A percentile compares a stretch with the other conserved stretches of the same genome.
Evolutionary conservation across 2,329 filamentous ascomycete species (phyloP).

Genomic region (Alternaria sp.): DNA sequence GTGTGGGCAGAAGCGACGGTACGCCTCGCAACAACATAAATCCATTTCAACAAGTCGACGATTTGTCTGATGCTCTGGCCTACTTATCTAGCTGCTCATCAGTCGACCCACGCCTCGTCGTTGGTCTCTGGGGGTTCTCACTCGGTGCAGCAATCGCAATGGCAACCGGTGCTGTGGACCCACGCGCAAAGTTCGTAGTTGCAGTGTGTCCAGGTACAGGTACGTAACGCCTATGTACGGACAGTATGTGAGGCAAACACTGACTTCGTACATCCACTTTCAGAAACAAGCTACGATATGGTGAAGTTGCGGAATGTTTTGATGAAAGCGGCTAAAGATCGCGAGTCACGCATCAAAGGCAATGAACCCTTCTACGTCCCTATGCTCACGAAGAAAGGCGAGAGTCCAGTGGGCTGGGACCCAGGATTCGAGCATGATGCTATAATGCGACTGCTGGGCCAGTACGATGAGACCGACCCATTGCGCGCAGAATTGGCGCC

Average conservation of each 20-base stretch:
- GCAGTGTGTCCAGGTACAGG: conserved; percentile 32
- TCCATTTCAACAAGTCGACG: conserved; percentile 45
- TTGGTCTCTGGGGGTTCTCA: conserved; percentile 53
- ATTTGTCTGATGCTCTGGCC: conserved; percentile 51
- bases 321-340: conserved; percentile 14
- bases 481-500: not conserved
- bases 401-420: conserved; percentile 10
- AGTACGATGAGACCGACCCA: not conserved
- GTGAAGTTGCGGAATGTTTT: conserved; percentile 11
- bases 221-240: not conserved
- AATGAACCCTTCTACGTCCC: conserved; percentile 9
- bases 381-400: conserved; percentile 13
- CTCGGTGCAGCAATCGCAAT: conserved; percentile 40
- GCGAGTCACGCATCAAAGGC: conserved; percentile 11
- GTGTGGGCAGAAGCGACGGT: conserved; percentile 52
- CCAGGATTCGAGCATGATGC: not conserved
- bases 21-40: conserved; percentile 52
- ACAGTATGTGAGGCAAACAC: no score
- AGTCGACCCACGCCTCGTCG: conserved; percentile 25
- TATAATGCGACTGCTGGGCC: not conserved
- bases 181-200: conserved; percentile 40
- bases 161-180: conserved; percentile 44
- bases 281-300: conserved; percentile 1
- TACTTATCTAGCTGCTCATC: conserved; percentile 37
- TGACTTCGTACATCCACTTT: no score